Evolutionary conservation across 2,329 filamentous ascomycete genomes (phyloP).

Genomic region (Fusarium brachygibbosum): DNA sequence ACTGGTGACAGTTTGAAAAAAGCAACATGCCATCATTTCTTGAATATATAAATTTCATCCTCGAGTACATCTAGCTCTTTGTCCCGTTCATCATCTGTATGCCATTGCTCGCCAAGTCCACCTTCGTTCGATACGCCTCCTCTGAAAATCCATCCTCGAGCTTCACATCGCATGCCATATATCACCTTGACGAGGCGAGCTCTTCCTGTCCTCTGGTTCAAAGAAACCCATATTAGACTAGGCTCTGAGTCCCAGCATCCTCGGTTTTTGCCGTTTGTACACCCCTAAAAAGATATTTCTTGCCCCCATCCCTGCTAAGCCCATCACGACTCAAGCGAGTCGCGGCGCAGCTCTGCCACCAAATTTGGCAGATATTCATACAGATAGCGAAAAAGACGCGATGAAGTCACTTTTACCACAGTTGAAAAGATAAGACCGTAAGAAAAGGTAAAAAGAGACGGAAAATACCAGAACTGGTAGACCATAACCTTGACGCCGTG

Average conservation of each 20-base stretch:
- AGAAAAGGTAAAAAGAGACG: conserved; percentile 35
- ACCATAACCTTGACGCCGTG: conserved; percentile 49
- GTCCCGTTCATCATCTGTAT: conserved; percentile 48
- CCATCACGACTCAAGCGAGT: conserved; percentile 27
- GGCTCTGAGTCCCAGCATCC: conserved; percentile 21
- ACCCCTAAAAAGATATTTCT: conserved; percentile 35
- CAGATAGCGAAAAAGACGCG: conserved; percentile 44
- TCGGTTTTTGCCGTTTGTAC: conserved; percentile 45
- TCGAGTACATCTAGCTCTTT: conserved; percentile 38
- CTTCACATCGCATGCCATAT: conserved; percentile 28
- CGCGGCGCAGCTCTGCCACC: conserved; percentile 36
- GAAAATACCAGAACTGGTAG: conserved; percentile 44
- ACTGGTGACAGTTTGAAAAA: not conserved
- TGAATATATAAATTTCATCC: conserved; percentile 15
- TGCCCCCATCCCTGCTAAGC: conserved; percentile 31
- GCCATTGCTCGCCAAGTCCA: conserved; percentile 44
- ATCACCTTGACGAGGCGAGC: conserved; percentile 27
- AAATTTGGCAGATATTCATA: conserved; percentile 48
- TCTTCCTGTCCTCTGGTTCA: conserved; percentile 32
- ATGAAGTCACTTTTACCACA: conserved; percentile 47
- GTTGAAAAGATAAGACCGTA: conserved; percentile 31
- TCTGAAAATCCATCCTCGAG: conserved; percentile 40
- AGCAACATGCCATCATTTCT: not conserved
- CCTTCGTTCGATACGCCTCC: conserved; percentile 40
- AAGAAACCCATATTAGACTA: conserved; percentile 6